These are phyloP conservation scores for Paraurostyla sp. DNA, from an alignment of 73 alveolate species.

Conservation along the genomic window DNA sequence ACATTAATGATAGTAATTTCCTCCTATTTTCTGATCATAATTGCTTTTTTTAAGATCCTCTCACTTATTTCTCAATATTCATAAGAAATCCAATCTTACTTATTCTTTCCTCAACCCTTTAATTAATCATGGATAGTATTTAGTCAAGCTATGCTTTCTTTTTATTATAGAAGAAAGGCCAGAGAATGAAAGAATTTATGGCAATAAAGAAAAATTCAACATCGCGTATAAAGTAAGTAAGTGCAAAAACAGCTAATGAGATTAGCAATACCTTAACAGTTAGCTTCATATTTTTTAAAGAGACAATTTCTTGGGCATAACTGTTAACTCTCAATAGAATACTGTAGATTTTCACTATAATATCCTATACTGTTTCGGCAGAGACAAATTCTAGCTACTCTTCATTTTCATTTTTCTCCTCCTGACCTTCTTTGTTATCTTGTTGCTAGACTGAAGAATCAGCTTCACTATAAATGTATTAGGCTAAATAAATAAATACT, in stretches of 20 bases:
- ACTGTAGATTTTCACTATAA: neutral
- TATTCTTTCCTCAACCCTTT: neutral
- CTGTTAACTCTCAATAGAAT: neutral
- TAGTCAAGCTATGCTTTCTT: neutral
- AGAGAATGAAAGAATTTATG: neutral
- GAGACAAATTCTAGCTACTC: neutral
- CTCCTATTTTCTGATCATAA: no score
- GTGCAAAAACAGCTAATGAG: no score
- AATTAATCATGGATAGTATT: neutral
- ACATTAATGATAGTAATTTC: no score
- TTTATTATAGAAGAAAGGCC: neutral
- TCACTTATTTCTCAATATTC: neutral
- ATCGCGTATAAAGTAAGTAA: neutral
- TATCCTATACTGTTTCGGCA: neutral
- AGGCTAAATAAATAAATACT: neutral
- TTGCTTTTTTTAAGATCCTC: no score
- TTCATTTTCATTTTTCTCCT: neutral
- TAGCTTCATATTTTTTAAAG: neutral
- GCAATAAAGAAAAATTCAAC: conserved; percentile 3
- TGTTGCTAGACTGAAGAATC: neutral
- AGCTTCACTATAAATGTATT: neutral
- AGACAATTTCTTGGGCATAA: neutral
- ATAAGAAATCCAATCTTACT: neutral
- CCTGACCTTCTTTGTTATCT: neutral
- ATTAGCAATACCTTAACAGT: neutral